Evolutionary conservation across 164 flowering plant species (phyloP).

Genomic region (Stephania japonica): DNA sequence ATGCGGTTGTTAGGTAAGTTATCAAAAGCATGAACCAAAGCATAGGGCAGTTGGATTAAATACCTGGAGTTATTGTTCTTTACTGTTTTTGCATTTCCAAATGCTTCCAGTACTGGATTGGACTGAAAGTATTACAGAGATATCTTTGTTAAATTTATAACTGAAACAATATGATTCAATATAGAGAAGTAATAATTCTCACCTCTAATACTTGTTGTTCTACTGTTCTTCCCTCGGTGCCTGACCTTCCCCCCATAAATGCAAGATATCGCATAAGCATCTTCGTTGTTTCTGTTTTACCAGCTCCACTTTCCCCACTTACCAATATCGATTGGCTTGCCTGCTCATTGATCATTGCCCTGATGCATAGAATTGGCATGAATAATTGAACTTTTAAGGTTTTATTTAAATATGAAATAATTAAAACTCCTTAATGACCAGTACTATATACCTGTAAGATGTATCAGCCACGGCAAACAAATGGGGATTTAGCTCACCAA

Average conservation of each 20-base stretch:
- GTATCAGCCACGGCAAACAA: slow-evolving; percentile 84
- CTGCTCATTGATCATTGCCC: slow-evolving; percentile 67
- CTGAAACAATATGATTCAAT: too few relatives aligned
- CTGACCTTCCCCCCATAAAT: slow-evolving; percentile 86
- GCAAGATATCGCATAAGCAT: slow-evolving; percentile 91
- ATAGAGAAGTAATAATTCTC: slow-evolving; percentile 7
- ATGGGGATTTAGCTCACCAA: slow-evolving; percentile 89
- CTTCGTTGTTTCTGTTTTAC: slow-evolving; percentile 88
- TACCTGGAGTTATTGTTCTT: slow-evolving; percentile 90
- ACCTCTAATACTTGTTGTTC: slow-evolving; percentile 93
- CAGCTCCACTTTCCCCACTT: slow-evolving; percentile 92
- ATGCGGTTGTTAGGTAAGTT: slow-evolving; percentile 14
- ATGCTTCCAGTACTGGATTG: slow-evolving; percentile 85
- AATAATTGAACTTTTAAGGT: neutral
- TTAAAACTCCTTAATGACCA: neutral
- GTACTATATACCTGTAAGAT: slow-evolving; percentile 49
- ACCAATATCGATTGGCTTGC: slow-evolving; percentile 76
- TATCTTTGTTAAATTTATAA: neutral
- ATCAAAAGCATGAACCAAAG: slow-evolving; percentile 1
- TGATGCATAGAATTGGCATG: slow-evolving; percentile 18
- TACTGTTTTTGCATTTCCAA: slow-evolving; percentile 83
- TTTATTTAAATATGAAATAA: neutral
- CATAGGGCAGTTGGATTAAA: neutral
- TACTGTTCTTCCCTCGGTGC: slow-evolving; percentile 74
- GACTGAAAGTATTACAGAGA: slow-evolving; percentile 38